Base-by-base conservation (phyloP, 441 rosid species). In the Populus hybrid region DNA sequence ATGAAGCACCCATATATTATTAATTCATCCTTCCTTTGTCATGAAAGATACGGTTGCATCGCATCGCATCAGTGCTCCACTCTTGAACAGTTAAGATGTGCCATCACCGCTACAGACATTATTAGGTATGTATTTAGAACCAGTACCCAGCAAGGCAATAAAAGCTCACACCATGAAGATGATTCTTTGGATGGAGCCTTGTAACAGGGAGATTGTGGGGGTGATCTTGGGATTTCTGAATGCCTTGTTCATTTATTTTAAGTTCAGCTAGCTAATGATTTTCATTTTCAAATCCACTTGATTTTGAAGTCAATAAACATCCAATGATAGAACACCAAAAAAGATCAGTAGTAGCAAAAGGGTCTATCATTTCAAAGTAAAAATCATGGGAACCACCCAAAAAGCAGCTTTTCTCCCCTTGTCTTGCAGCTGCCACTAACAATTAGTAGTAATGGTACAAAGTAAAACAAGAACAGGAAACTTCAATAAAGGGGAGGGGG, bases 321-420 rank as follows among this genome's bases (percentile, higher is more conserved):
- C 26, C 32, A 71, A 42, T 64, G 46, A 30, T 34, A 6, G 26
- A 73, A 73, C 38, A 35, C 36, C 19, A 40, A 69, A 50, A 64
- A n/a, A 36, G 6, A 69, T 28, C 46, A 74, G 21, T 63, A 66
- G 68, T 38, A 19, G 24, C 64, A 74, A 46, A 36, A 7, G 23
- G 34, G 35, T 9, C 70, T 61, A 59, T 46, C 76, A 36, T 50
- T 66, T 23, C 67, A 72, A 78, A 66, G 76, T 21, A 34, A 69
- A 74, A 40, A 59, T 35, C 18, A 76, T 76, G 61, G 26, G 53
- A 78, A 81, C 76, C 78, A 78, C 42, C 72, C 40, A 42, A 73
- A 73, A 82, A 80, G 76, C 69, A 42, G 67, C 75, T 79, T 75
- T 79, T 75, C 67, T 46, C 32, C 30, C 9, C 24, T 73, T 64